Conservation (phyloP, 352 stramenopile genomes). For the Globisporangium carolinianum region DNA sequence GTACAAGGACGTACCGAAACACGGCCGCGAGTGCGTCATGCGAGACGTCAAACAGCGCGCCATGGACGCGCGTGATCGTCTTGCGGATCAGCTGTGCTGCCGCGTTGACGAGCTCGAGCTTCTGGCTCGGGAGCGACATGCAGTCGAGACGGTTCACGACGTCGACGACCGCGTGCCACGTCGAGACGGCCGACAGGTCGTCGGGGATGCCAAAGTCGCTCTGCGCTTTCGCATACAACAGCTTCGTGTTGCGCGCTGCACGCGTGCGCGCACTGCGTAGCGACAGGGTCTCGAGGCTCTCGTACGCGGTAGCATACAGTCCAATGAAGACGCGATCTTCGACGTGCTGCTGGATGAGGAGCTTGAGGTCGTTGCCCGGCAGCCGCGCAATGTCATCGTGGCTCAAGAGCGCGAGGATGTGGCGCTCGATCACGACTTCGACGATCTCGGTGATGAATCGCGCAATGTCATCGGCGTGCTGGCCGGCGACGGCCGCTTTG, state of each 20-base stretch:
- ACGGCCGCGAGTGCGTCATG: conserved; percentile 53
- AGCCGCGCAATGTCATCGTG: conserved; percentile 56
- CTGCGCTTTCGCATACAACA: conserved; percentile 45
- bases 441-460: conserved; percentile 60
- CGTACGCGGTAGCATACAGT: conserved; percentile 46
- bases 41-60: conserved; percentile 46
- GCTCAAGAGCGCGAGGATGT: conserved; percentile 57
- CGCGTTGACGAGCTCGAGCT: conserved; percentile 67
- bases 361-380: conserved; percentile 68
- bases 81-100: conserved; percentile 43
- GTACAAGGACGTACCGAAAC: conserved; percentile 64
- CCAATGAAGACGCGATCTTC: conserved; percentile 78
- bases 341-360: conserved; percentile 62
- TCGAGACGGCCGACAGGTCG: conserved; percentile 46
- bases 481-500: conserved; percentile 36
- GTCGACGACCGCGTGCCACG: conserved; percentile 45
- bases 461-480: conserved; percentile 44
- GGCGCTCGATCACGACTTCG: conserved; percentile 58
- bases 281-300: conserved; percentile 36
- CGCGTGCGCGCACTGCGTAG: conserved; percentile 26
- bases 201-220: conserved; percentile 59
- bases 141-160: conserved; percentile 68
- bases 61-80: conserved; percentile 46
- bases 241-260: conserved; percentile 47
- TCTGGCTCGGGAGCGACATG: conserved; percentile 75